phyloP scores from a whole-genome alignment of 352 stramenopile genomes.

The Phytophthora fragariaefolia region DNA sequence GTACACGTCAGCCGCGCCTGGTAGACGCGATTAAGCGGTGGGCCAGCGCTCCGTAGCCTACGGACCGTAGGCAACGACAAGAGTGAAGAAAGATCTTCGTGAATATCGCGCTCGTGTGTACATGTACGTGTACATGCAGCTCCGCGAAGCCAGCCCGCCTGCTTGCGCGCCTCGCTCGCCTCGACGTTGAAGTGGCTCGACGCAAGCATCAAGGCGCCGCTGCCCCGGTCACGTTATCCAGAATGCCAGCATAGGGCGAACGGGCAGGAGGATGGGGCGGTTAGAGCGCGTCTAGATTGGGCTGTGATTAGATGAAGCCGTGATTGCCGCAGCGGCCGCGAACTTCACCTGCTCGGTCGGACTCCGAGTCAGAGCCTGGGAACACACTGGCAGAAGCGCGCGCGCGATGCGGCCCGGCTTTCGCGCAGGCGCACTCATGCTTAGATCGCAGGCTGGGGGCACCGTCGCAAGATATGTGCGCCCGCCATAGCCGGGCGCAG shows the following conservation, averaged over 20 bases:
- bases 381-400: too few species aligned
- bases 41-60: too few species aligned
- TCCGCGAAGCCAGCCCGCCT: background rate
- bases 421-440: constrained; percentile 33
- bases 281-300: background rate
- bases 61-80: too few species aligned
- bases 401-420: constrained; percentile 11
- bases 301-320: constrained; percentile 13
- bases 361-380: too few species aligned
- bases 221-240: constrained; percentile 12
- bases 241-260: constrained; percentile 20
- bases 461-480: constrained; percentile 39
- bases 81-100: too few species aligned
- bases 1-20: constrained; percentile 6
- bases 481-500: constrained; percentile 21
- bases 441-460: constrained; percentile 20
- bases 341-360: too few species aligned
- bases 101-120: too few species aligned
- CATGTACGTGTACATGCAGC: too few species aligned
- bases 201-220: background rate
- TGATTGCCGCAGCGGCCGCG: too few species aligned
- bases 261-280: constrained; percentile 10
- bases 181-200: constrained; percentile 29
- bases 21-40: background rate
- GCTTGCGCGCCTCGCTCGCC: constrained; percentile 16